phyloP scores from a whole-genome alignment of 2,329 filamentous ascomycete genomes.

The Claviceps monticola region DNA sequence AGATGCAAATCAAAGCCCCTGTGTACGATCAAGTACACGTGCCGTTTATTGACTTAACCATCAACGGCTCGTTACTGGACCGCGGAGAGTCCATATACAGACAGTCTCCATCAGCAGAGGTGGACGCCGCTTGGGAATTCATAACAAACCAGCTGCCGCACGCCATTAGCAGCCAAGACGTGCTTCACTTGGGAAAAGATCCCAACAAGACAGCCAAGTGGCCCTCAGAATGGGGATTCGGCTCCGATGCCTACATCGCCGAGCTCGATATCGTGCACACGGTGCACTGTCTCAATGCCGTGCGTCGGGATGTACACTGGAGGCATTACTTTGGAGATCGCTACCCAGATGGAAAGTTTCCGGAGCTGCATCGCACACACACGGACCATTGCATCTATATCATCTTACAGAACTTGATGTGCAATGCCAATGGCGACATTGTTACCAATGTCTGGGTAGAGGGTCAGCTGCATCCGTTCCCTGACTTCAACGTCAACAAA shows the following conservation, averaged over 20 bases:
- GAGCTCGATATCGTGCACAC: slow-evolving; percentile 17
- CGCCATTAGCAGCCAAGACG: slow-evolving; percentile 13
- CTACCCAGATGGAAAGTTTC: slow-evolving; percentile 1
- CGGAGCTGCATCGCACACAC: slow-evolving; percentile 8
- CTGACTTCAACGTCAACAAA: slow-evolving; percentile 9
- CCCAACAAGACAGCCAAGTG: slow-evolving; percentile 13
- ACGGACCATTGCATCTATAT: slow-evolving; percentile 9
- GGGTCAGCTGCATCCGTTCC: slow-evolving; percentile 4
- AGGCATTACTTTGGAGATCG: slow-evolving; percentile 3
- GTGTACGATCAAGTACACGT: neutral
- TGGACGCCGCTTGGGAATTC: slow-evolving; percentile 12
- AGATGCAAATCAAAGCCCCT: neutral
- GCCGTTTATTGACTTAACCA: neutral
- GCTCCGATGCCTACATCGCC: slow-evolving; percentile 18
- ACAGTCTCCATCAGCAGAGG: slow-evolving; percentile 7
- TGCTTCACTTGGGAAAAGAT: slow-evolving; percentile 16
- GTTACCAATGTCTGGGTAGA: slow-evolving; percentile 9
- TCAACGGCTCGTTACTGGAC: neutral
- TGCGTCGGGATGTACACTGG: slow-evolving; percentile 8
- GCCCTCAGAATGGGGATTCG: slow-evolving; percentile 16
- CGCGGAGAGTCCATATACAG: slow-evolving; percentile 7
- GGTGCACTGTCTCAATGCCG: slow-evolving; percentile 11
- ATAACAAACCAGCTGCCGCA: slow-evolving; percentile 3
- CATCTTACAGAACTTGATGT: slow-evolving; percentile 10
- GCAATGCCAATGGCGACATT: slow-evolving; percentile 8